Conservation (phyloP, 2,329 filamentous ascomycete species). For the Pseudogymnoascus sp. region DNA sequence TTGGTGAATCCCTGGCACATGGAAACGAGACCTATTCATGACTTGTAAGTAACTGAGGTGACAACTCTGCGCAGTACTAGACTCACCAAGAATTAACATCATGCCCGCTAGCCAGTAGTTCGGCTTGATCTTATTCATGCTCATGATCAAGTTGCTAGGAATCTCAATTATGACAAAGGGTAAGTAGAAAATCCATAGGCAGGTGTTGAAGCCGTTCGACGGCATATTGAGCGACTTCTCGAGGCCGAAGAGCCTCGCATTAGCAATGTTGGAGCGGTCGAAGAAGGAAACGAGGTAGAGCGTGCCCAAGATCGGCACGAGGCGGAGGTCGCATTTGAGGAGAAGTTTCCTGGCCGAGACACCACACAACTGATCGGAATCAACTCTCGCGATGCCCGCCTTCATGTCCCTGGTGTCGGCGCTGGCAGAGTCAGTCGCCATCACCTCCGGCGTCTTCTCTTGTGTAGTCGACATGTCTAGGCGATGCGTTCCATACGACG, state of each 20-base stretch:
- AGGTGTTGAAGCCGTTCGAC: slow-evolving; percentile 35
- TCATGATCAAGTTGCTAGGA: slow-evolving; percentile 40
- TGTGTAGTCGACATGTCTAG: background rate
- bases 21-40: slow-evolving; percentile 32
- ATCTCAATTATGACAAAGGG: slow-evolving; percentile 39
- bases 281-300: slow-evolving; percentile 49
- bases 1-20: slow-evolving; percentile 35
- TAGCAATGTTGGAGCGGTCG: slow-evolving; percentile 44
- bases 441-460: background rate
- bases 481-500: background rate
- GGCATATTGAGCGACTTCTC: slow-evolving; percentile 33
- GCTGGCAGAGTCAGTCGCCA: slow-evolving; percentile 2
- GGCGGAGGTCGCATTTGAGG: slow-evolving; percentile 16
- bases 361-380: slow-evolving; percentile 33
- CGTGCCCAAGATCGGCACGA: slow-evolving; percentile 48
- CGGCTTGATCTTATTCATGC: slow-evolving; percentile 31
- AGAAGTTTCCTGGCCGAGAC: slow-evolving; percentile 27
- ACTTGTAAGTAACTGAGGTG: slow-evolving; percentile 12
- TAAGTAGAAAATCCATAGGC: slow-evolving; percentile 38
- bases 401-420: background rate
- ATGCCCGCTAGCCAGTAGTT: slow-evolving; percentile 33
- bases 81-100: slow-evolving; percentile 34
- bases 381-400: background rate
- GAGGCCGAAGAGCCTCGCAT: slow-evolving; percentile 33
- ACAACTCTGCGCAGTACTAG: background rate